Percentiles rank a stretch among this genome's conserved stretches.
phyloP scores from a whole-genome alignment of 1,284 basidiomycete species.

The Cutaneotrichosporon sp. region DNA sequence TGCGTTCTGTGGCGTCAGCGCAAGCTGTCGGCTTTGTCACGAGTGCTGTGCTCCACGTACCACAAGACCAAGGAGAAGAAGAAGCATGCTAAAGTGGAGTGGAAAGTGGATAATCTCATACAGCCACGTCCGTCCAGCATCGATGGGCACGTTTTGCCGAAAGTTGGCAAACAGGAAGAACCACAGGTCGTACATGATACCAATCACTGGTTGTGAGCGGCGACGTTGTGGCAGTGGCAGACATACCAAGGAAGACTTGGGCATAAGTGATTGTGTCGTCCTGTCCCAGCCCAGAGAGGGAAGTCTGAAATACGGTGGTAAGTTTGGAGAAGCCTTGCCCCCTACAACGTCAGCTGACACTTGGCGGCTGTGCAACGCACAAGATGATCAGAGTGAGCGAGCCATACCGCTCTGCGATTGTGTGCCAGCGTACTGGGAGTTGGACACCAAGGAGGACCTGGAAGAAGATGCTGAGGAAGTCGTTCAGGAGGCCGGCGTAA shows the following conservation, averaged over 20 bases:
- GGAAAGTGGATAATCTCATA: constrained; percentile 24
- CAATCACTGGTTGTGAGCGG: constrained; percentile 10
- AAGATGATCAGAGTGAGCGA: constrained; percentile 34
- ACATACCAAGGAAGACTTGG: constrained; percentile 23
- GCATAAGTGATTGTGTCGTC: constrained; percentile 18
- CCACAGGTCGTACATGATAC: constrained; percentile 30
- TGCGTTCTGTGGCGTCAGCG: background rate
- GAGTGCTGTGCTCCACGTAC: no score
- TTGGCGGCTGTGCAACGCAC: constrained; percentile 14
- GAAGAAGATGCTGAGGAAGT: constrained; percentile 11
- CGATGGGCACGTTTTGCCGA: constrained; percentile 13
- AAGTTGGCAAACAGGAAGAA: constrained; percentile 28
- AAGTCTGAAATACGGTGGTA: constrained; percentile 1
- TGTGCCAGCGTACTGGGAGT: background rate
- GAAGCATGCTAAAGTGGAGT: constrained; percentile 11
- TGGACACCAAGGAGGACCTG: constrained; percentile 7
- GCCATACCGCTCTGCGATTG: constrained; percentile 21
- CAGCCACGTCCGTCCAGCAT: constrained; percentile 9
- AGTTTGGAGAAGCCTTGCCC: constrained; percentile 5
- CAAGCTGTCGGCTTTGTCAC: no score
- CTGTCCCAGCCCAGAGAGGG: background rate
- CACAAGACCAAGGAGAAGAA: constrained; percentile 4
- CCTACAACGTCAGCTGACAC: background rate
- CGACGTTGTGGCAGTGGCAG: no score
- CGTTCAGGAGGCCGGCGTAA: constrained; percentile 23